Base-by-base conservation (phyloP, 257 asterid species). In the Avicennia marina region DNA sequence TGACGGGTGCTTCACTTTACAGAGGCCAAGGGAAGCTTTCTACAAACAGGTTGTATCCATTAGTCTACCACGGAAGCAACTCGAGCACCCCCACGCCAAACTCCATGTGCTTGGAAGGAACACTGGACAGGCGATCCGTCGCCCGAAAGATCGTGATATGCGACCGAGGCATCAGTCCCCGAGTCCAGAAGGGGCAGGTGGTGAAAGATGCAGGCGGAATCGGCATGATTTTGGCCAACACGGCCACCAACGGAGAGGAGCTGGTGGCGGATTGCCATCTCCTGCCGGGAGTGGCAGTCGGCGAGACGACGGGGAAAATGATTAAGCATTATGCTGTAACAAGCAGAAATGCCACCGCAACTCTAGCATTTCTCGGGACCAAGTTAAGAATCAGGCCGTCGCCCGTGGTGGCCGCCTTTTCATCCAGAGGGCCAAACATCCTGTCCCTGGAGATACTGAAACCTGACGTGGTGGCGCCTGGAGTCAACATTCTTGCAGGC, bases 341-440 rank as follows among this genome's bases (percentile, higher is more conserved):
- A 5, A 56, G 5, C 34, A 56, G 56, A 8, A 73, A 58, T 15
- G 71, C 95, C 1, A 69, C 86, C 2, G 96, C 95, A 4, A 82
- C 87, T 0, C 71, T 89, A 1, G 69, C 72, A 4, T 89, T 88
- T 42, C 81, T 83, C 3, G 96, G 98, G 1, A 89, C 97, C 1
- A 82, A 84, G 60, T 13, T 86, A 12, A 75, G 77, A 2, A 46
- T 86, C 53, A 56, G 69, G 53, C 98, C 97, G 0, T 83, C 98
- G 2, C 98, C 96, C 0, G 89, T 89, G 13, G 98, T 93, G 67
- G 97, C 96, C 0, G 94, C 98, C 0, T 93, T 93, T 65, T 89
- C 97, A 2, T 89, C 98, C 4, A 49, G 98, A 34, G 98, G 98
- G 0, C 98, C 97, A 0, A 89, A 89, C 45, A 72, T 85, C 31